Evolutionary conservation across 352 stramenopile genomes (phyloP), one percentile per base, ranked within the genome.

Genomic region (Pythium angustatum): DNA sequence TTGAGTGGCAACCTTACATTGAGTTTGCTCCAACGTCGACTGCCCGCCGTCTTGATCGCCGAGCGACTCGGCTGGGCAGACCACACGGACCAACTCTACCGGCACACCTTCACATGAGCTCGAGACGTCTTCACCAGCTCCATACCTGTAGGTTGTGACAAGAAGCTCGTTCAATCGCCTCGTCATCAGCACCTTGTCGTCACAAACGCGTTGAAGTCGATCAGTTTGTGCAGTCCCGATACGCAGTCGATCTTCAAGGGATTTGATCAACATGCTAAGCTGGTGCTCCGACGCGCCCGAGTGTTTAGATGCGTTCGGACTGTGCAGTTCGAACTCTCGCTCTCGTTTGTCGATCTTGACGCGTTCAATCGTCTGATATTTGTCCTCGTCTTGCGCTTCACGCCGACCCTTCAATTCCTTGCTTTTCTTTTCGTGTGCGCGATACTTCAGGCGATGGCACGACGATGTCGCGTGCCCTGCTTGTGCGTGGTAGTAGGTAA

Each of bases 311-410:
- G n/a, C 26, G 9, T 36, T 57, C 12, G n/a, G 22, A 19, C 7
- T 30, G 3, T 62, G 50, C 15, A 12, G 19, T 0, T 50, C 60
- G 15, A 22, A 31, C 6, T 60, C 57, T 34, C 51, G 11, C 9
- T 71, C 61, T 28, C 65, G 26, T 5, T 62, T 24, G 22, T 58
- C 60, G 31, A 73, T 41, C 40, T 78, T 80, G 56, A 83, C 83
- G n/a, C 78, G 83, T 57, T 91, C 79, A 54, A 91, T 89, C 44
- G 73, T 87, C 26, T 64, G 64, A 34, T 84, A 41, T 2, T 22
- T 22, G 19, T 15, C 50, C n/a, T 47, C 50, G 2, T 36, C 38
- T 3, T 49, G 75, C 41, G 41, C 50, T 1, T 45, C 41, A n/a
- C 19, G 75, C 43, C 21, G 10, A 21, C n/a, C 47, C 0, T 17